These are phyloP conservation scores for Schoenoplectus tabernaemontani DNA, from an alignment of 202 grass and related monocot genomes.

Conservation along the genomic window DNA sequence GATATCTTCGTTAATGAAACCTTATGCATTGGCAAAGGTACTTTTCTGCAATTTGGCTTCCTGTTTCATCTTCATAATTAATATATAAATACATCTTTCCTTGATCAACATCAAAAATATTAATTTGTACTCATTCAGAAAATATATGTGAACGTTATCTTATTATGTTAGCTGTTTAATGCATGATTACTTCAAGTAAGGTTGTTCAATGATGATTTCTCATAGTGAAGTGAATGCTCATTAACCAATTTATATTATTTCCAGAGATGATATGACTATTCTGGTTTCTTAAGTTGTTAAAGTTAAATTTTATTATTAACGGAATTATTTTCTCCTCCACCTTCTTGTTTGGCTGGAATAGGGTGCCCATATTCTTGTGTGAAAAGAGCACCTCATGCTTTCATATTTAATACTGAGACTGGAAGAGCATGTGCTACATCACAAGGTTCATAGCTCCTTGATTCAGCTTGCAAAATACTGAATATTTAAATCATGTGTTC, in stretches of 20 bases:
- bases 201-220: background rate
- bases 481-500: background rate
- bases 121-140: slow-evolving; percentile 29
- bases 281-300: background rate
- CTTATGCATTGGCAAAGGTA: slow-evolving; percentile 79
- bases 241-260: background rate
- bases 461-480: background rate
- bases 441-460: slow-evolving; percentile 44
- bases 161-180: background rate
- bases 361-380: slow-evolving; percentile 96
- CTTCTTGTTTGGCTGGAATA: slow-evolving; percentile 18
- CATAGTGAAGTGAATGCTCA: background rate
- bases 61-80: background rate
- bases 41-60: slow-evolving; percentile 1
- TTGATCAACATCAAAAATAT: slow-evolving; percentile 30
- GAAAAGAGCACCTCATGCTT: slow-evolving; percentile 78
- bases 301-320: background rate
- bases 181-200: slow-evolving; percentile 35
- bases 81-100: background rate
- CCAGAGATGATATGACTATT: background rate
- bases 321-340: background rate
- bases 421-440: slow-evolving; percentile 60
- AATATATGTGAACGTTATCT: background rate
- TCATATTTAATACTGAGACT: slow-evolving; percentile 47
- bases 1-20: slow-evolving; percentile 89